A percentile compares a stretch with the other conserved stretches of the same genome.
phyloP scores from a whole-genome alignment of 257 asterid genomes.

The Primulina huaijiensis region DNA sequence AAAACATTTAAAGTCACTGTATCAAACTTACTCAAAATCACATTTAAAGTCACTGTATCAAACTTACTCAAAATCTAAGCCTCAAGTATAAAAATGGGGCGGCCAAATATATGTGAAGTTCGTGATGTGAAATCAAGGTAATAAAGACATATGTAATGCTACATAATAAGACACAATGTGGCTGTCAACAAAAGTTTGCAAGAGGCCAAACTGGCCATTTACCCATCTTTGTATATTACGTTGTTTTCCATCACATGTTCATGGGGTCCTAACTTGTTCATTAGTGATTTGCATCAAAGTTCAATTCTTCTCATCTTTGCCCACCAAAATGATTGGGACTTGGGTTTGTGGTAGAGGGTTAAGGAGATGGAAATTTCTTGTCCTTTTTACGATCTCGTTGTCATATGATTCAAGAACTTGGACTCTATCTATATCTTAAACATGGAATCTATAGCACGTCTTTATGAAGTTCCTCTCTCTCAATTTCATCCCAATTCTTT shows the following conservation, averaged over 20 bases:
- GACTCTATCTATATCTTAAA: neutral
- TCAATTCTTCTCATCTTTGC: neutral
- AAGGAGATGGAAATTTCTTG: neutral
- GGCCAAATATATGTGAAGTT: neutral
- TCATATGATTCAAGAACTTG: neutral
- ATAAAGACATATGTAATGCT: conserved; percentile 8
- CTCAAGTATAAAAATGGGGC: neutral
- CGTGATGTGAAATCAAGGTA: conserved; percentile 20
- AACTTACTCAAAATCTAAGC: neutral
- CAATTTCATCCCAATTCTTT: too few relatives aligned
- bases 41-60: too few relatives aligned
- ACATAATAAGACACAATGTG: conserved; percentile 15
- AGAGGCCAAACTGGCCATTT: conserved; percentile 12
- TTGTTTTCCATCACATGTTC: conserved; percentile 24
- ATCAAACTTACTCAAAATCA: neutral
- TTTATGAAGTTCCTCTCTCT: too few relatives aligned
- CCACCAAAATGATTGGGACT: neutral
- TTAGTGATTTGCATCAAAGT: neutral
- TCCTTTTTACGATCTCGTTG: too few relatives aligned
- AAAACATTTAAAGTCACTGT: too few relatives aligned
- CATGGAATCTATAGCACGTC: too few relatives aligned
- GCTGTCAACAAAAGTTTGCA: neutral
- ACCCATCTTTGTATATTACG: neutral
- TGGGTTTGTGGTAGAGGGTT: neutral
- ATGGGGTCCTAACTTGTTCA: conserved; percentile 10